Base-by-base conservation (phyloP, 768 basidiomycete species). In the Termitomyces sp. region DNA sequence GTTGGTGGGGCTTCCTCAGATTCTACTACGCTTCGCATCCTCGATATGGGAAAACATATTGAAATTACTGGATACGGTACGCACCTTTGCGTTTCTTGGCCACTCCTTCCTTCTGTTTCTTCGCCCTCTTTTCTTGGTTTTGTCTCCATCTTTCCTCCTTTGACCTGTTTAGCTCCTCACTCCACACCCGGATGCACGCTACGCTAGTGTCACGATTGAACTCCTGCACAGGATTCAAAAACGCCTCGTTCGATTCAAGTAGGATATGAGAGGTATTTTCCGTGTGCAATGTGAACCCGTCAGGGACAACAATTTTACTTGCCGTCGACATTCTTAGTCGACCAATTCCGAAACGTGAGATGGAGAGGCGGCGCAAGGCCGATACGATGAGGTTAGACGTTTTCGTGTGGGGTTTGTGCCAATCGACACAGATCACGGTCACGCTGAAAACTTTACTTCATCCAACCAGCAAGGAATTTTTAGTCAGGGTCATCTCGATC, bases 201-300 rank as follows among this genome's bases (percentile, higher is more conserved):
- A 98, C 86, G 61, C 91, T 94, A 45, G 92, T 70, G 72, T 99
- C 97, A 39, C 97, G 81, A 73, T 99, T 99, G 78, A 97, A 99
- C 70, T 99, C 93, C 68, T 99, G 97, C 12, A 98, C 88, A 6
- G 97, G 96, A 67, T 99, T 99, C 58, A 98, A 73, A 70, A 99
- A 99, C 2, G 95, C 92, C 56, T 90, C 88, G 60, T 92, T 89
- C 8, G 81, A 77, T 5, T 86, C 83, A 23, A 94, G 76, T 54
- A 97, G 79, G 66, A 98, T 89, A 65, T 82, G 84, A 0, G 90
- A 82, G 3, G 81, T 85, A 69, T 91, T 92, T 73, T 94, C 91
- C 9, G 84, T 85, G 72, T 93, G 88, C 57, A 94, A 75, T 11
- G 79, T 82, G 70, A 84, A 89, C 21, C 89, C 91, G 57, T 86